phyloP scores from a whole-genome alignment of 2,329 filamentous ascomycete species.

The Apiospora sp. region DNA sequence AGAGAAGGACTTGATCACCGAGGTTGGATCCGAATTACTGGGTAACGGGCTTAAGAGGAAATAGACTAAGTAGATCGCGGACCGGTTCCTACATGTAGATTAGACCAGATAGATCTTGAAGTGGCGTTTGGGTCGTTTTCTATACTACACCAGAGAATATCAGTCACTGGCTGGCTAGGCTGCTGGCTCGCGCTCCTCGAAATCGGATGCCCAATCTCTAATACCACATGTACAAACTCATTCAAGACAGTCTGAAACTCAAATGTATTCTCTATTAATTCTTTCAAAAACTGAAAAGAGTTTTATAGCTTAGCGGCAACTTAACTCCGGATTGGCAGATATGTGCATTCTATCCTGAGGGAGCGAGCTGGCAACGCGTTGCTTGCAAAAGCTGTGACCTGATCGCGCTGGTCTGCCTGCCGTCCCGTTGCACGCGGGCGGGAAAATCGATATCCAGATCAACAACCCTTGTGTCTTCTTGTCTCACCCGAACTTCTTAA shows the following conservation, averaged over 20 bases:
- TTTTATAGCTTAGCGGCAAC: too few relatives aligned
- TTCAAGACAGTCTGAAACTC: too few relatives aligned
- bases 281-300: too few relatives aligned
- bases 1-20: conserved; percentile 62
- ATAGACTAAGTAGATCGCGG: conserved; percentile 14
- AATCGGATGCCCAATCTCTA: too few relatives aligned
- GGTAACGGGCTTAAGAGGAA: conserved; percentile 56
- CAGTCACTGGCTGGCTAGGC: background rate
- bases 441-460: background rate
- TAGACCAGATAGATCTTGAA: background rate
- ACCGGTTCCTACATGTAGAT: background rate
- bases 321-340: too few relatives aligned
- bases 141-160: background rate
- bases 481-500: conserved; percentile 20
- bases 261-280: too few relatives aligned
- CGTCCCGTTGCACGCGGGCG: background rate
- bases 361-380: background rate
- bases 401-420: background rate
- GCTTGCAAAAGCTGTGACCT: background rate
- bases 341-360: too few relatives aligned
- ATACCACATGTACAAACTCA: too few relatives aligned
- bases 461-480: conserved; percentile 13
- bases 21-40: conserved; percentile 61
- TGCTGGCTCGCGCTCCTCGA: background rate
- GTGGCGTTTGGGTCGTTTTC: background rate